Conservation (phyloP, 257 asterid genomes). For the Catharanthus roseus region DNA sequence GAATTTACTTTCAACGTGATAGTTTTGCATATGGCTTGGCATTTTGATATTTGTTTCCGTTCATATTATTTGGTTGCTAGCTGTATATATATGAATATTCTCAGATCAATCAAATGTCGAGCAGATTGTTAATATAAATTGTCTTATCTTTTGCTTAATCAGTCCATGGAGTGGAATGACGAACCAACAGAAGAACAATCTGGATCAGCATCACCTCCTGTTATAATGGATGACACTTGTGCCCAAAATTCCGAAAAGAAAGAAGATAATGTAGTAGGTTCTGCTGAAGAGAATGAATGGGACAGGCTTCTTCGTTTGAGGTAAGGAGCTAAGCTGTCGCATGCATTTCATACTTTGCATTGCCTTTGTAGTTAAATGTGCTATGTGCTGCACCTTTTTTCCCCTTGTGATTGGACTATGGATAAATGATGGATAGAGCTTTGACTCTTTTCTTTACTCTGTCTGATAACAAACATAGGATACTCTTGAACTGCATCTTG, state of each 20-base stretch:
- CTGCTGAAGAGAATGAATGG: conserved; percentile 84
- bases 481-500: background rate
- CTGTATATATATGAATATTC: conserved; percentile 2
- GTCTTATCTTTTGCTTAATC: conserved; percentile 8
- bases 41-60: background rate
- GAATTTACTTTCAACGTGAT: background rate
- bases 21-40: background rate
- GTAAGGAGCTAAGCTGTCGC: conserved; percentile 33
- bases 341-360: background rate
- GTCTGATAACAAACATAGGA: background rate
- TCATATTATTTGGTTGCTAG: conserved; percentile 1
- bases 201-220: conserved; percentile 38
- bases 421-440: background rate
- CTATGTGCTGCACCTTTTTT: background rate
- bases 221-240: conserved; percentile 37
- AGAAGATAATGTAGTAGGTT: conserved; percentile 39
- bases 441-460: background rate
- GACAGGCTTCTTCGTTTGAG: conserved; percentile 92
- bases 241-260: conserved; percentile 53
- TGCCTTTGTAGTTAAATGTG: background rate
- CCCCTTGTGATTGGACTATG: background rate
- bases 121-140: background rate
- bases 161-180: conserved; percentile 91
- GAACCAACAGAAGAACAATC: conserved; percentile 72
- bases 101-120: background rate